These are phyloP conservation scores for Leishmania tarentolae DNA, from an alignment of 208 protist genomes.

Conservation along the genomic window DNA sequence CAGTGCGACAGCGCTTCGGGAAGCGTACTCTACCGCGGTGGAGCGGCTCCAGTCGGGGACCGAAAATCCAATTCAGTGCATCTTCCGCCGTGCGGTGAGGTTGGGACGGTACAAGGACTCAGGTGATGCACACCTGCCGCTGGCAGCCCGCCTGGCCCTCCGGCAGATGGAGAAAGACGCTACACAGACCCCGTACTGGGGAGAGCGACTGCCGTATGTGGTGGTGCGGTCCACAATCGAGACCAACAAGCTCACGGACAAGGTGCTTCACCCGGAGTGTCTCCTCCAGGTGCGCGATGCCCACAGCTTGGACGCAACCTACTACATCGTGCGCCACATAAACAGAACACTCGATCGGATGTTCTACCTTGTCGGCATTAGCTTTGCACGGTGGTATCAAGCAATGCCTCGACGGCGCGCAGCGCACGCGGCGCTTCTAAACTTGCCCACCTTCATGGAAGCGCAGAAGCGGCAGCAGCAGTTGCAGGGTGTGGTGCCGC, in stretches of 20 bases:
- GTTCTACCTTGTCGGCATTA: constrained; percentile 76
- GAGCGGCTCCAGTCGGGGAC: constrained; percentile 51
- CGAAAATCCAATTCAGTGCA: constrained; percentile 57
- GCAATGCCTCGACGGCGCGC: constrained; percentile 55
- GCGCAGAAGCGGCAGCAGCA: constrained; percentile 16
- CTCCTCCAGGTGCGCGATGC: constrained; percentile 42
- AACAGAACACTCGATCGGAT: constrained; percentile 81
- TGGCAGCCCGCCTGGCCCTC: constrained; percentile 65
- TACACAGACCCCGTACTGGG: constrained; percentile 67
- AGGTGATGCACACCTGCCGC: constrained; percentile 42
- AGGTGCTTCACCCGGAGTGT: constrained; percentile 59
- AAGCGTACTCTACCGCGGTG: constrained; percentile 42
- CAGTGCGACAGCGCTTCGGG: constrained; percentile 24
- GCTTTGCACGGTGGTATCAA: constrained; percentile 57
- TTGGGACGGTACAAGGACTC: constrained; percentile 57
- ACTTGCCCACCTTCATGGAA: constrained; percentile 20
- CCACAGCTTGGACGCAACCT: constrained; percentile 55
- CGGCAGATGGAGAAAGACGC: constrained; percentile 64
- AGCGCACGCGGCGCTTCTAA: constrained; percentile 29
- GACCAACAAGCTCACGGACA: constrained; percentile 21
- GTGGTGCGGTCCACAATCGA: constrained; percentile 42
- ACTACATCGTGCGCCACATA: constrained; percentile 83
- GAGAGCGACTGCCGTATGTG: constrained; percentile 78
- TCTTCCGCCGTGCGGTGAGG: constrained; percentile 84
- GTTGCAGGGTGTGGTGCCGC: background rate